Evolutionary conservation across 805 yeast genomes (phyloP).

Genomic region (Metschnikowia picachoensis): DNA sequence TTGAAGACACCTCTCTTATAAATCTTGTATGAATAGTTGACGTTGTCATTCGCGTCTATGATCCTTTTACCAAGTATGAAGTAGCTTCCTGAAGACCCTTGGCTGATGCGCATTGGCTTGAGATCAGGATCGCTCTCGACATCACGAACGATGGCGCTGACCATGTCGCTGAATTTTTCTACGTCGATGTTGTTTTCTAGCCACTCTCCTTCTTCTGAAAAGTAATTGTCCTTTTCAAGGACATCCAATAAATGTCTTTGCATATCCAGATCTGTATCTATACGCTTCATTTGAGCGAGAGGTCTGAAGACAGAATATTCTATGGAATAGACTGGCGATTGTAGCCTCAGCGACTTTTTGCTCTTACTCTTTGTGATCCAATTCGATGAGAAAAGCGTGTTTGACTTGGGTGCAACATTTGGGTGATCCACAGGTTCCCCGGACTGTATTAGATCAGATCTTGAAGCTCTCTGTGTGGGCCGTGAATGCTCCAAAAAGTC

Average conservation of each 20-base stretch:
- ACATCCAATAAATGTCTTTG: constrained; percentile 12
- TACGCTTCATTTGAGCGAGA: constrained; percentile 12
- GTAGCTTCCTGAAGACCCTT: constrained; percentile 71
- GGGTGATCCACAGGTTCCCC: background rate
- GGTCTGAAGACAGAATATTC: constrained; percentile 55
- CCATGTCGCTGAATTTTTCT: constrained; percentile 34
- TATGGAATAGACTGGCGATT: constrained; percentile 33
- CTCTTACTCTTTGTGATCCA: constrained; percentile 2
- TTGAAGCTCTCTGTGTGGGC: too few relatives aligned
- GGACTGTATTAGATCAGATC: background rate
- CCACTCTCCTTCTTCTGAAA: constrained; percentile 9
- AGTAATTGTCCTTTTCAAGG: constrained; percentile 12
- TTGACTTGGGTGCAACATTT: background rate
- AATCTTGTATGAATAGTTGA: constrained; percentile 5
- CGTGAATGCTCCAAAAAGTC: background rate
- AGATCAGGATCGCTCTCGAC: constrained; percentile 38
- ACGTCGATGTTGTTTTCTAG: constrained; percentile 24
- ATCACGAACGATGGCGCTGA: constrained; percentile 42
- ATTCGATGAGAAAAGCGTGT: background rate
- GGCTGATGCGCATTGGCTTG: constrained; percentile 50
- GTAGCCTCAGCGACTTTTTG: background rate
- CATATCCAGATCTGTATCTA: constrained; percentile 19
- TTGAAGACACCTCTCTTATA: constrained; percentile 59
- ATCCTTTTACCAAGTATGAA: constrained; percentile 34
- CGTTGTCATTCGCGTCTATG: constrained; percentile 14